phyloP scores from a whole-genome alignment of 306 rosid species.

The Pterocarpus santalinus region DNA sequence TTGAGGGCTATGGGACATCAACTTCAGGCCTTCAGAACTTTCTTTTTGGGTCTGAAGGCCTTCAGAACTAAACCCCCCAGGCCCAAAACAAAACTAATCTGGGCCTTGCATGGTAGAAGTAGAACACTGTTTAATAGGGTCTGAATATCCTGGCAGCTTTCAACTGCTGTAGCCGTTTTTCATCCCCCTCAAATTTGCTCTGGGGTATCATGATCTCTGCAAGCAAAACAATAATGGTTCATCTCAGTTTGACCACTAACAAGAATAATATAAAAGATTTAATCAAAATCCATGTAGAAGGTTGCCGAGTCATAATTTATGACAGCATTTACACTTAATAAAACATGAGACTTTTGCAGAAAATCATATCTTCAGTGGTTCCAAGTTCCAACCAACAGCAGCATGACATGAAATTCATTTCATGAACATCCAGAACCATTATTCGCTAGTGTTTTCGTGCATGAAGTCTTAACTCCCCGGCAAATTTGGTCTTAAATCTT shows the following conservation, averaged over 20 bases:
- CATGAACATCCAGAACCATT: slow-evolving; percentile 2
- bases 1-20: not conserved
- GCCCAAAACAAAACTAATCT: not conserved
- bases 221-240: slow-evolving; percentile 38
- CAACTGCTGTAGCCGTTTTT: slow-evolving; percentile 76
- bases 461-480: slow-evolving; percentile 12
- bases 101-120: not conserved
- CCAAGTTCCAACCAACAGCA: not conserved
- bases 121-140: slow-evolving; percentile 62
- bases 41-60: no score
- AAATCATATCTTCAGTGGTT: no score
- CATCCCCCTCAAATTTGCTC: slow-evolving; percentile 82
- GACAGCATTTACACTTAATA: no score
- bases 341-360: no score
- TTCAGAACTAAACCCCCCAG: not conserved
- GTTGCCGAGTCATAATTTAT: not conserved
- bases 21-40: not conserved
- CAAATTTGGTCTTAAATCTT: not conserved
- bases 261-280: not conserved
- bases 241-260: slow-evolving; percentile 33
- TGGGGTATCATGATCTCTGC: slow-evolving; percentile 85
- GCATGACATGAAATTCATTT: not conserved
- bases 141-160: slow-evolving; percentile 84
- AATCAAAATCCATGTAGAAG: not conserved
- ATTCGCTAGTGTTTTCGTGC: not conserved